Evolutionary conservation across 2,329 filamentous ascomycete genomes (phyloP).

Genomic region (Penicillium sp.): DNA sequence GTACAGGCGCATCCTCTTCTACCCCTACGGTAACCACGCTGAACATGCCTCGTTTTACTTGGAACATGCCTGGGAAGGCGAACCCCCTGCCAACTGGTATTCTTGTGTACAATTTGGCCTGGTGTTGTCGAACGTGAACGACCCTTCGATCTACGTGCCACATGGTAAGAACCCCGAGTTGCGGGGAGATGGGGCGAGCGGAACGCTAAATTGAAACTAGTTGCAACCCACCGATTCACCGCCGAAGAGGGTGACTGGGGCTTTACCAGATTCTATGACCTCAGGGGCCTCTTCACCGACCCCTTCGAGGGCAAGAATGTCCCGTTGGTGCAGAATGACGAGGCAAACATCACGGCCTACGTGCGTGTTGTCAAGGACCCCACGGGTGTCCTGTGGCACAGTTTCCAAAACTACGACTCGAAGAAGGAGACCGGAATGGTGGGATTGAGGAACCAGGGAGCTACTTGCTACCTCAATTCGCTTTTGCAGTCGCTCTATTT

Average conservation of each 20-base stretch:
- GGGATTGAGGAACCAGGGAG: constrained; percentile 93
- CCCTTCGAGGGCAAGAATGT: constrained; percentile 70
- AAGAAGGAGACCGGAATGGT: constrained; percentile 99
- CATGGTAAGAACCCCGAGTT: constrained; percentile 60
- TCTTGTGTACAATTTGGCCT: constrained; percentile 95
- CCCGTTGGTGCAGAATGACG: constrained; percentile 53
- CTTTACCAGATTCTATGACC: constrained; percentile 93
- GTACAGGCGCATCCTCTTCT: constrained; percentile 85
- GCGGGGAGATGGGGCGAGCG: not conserved
- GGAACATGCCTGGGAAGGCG: constrained; percentile 81
- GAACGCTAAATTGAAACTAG: constrained; percentile 30
- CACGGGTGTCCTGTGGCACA: constrained; percentile 53
- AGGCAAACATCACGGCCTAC: constrained; percentile 50
- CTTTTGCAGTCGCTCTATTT: constrained; percentile 83
- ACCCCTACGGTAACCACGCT: constrained; percentile 91
- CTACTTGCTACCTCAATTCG: constrained; percentile 86
- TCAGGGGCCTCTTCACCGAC: constrained; percentile 78
- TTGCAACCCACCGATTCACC: constrained; percentile 93
- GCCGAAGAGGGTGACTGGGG: constrained; percentile 98
- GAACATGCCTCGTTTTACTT: constrained; percentile 94
- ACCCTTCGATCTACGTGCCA: constrained; percentile 76
- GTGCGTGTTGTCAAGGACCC: constrained; percentile 53
- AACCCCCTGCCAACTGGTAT: constrained; percentile 89
- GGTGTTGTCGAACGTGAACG: constrained; percentile 90
- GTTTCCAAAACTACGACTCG: constrained; percentile 75